Percentiles rank a stretch among this genome's conserved stretches.
These are phyloP conservation scores for Mycocentrospora acerina DNA, from an alignment of 2,329 filamentous ascomycete genomes.

Conservation along the genomic window DNA sequence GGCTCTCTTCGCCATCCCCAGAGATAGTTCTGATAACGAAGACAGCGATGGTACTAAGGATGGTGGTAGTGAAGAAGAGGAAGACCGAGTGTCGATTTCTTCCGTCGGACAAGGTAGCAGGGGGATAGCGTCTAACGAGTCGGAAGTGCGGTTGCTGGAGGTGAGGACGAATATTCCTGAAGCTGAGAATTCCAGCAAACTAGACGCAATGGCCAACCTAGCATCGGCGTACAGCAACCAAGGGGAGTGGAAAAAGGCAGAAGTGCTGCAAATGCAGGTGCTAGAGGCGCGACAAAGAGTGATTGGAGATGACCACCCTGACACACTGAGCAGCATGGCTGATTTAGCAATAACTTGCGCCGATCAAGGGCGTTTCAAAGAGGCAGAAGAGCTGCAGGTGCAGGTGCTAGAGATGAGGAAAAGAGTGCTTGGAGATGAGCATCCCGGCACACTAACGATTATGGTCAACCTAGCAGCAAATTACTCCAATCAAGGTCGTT, in stretches of 20 bases:
- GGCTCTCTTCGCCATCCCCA: conserved; percentile 1
- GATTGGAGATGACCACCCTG: background rate
- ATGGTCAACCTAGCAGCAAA: background rate
- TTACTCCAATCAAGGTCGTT: conserved; percentile 7
- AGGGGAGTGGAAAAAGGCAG: background rate
- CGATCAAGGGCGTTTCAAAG: background rate
- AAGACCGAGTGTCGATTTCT: background rate
- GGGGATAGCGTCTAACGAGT: background rate
- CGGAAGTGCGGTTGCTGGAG: background rate
- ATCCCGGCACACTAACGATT: background rate
- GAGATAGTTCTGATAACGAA: background rate
- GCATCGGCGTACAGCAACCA: background rate
- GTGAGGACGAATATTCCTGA: background rate
- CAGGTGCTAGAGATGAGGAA: background rate
- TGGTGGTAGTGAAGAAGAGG: background rate
- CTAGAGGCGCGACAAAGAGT: background rate
- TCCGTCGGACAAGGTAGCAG: background rate
- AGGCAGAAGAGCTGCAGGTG: background rate
- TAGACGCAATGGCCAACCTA: too few relatives aligned
- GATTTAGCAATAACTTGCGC: background rate
- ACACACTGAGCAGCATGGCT: background rate
- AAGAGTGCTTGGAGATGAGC: background rate
- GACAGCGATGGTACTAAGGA: background rate
- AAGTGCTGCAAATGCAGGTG: background rate
- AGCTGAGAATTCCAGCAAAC: background rate